These are phyloP conservation scores for Globisporangium perplexum DNA, from an alignment of 352 stramenopile species.

Conservation along the genomic window DNA sequence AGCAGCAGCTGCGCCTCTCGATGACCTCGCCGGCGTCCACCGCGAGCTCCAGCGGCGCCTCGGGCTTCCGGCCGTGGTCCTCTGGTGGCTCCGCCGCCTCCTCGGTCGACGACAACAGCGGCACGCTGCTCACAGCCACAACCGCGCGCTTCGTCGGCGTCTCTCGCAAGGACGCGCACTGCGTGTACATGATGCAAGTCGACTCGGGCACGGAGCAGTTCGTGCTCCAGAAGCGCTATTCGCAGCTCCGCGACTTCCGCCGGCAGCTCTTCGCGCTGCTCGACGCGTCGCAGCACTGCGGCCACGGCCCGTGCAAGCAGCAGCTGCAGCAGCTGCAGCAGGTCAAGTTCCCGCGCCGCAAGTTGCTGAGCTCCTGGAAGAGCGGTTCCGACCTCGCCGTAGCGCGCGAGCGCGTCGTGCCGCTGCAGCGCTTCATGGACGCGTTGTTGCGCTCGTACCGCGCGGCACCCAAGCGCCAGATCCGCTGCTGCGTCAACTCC, in stretches of 20 bases:
- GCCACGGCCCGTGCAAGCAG: conserved; percentile 34
- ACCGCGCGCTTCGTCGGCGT: conserved; percentile 42
- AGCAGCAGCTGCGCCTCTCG: conserved; percentile 1
- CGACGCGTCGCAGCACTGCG: conserved; percentile 19
- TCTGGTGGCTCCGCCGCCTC: conserved; percentile 4
- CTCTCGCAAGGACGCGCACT: conserved; percentile 28
- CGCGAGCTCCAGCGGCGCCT: not conserved
- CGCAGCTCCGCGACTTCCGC: conserved; percentile 62
- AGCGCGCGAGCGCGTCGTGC: conserved; percentile 22
- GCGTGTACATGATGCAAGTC: conserved; percentile 51
- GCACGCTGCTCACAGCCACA: conserved; percentile 24
- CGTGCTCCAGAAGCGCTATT: conserved; percentile 61
- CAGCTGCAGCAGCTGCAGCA: conserved; percentile 32
- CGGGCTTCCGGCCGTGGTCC: conserved; percentile 9
- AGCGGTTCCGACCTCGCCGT: conserved; percentile 24
- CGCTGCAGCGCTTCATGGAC: conserved; percentile 52
- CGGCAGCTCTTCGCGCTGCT: conserved; percentile 29
- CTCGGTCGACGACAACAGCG: conserved; percentile 7
- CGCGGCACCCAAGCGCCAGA: conserved; percentile 31
- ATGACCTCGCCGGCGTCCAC: conserved; percentile 7
- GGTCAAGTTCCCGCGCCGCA: conserved; percentile 54
- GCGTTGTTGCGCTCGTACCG: conserved; percentile 47
- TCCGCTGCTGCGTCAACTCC: conserved; percentile 52
- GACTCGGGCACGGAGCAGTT: conserved; percentile 45
- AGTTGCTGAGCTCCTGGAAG: conserved; percentile 15